A percentile compares a stretch with the other conserved stretches of the same genome.
These are phyloP conservation scores for Ophiostoma ips DNA, from an alignment of 2,329 filamentous ascomycete species.

Conservation along the genomic window DNA sequence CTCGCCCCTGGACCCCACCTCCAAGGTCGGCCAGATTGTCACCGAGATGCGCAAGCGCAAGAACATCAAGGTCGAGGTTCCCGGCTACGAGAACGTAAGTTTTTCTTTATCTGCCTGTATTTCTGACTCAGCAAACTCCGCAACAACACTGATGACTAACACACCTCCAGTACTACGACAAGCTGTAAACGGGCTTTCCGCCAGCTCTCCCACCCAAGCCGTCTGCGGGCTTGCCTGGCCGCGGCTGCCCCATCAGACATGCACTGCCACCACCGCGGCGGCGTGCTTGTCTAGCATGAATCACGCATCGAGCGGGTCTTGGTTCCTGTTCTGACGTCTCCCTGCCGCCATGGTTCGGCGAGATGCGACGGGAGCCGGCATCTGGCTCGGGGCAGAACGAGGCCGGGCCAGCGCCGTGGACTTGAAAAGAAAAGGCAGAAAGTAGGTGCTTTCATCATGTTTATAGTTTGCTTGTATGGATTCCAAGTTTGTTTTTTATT, in stretches of 20 bases:
- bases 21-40: slow-evolving; percentile 73
- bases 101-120: not conserved
- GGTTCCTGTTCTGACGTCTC: not conserved
- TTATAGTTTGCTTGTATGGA: slow-evolving; percentile 11
- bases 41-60: slow-evolving; percentile 94
- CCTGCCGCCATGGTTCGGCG: not conserved
- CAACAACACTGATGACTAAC: not conserved
- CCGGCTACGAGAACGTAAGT: slow-evolving; percentile 91
- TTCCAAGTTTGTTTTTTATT: slow-evolving; percentile 6
- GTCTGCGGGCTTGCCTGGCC: slow-evolving; percentile 7
- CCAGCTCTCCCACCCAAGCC: slow-evolving; percentile 7
- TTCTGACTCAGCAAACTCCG: too few relatives aligned
- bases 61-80: slow-evolving; percentile 95
- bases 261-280: not conserved
- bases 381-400: not conserved
- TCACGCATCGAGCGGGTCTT: not conserved
- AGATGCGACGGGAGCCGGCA: not conserved
- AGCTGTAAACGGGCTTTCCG: slow-evolving; percentile 58
- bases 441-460: slow-evolving; percentile 9
- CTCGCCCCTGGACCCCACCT: slow-evolving; percentile 69
- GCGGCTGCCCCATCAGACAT: slow-evolving; percentile 1
- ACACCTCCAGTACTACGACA: slow-evolving; percentile 76
- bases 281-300: not conserved
- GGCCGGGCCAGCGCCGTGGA: not conserved
- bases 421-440: slow-evolving; percentile 5